Percentiles rank a stretch among this genome's conserved stretches.
phyloP scores from a whole-genome alignment of 352 stramenopile species.

The Pythium myriotylum region DNA sequence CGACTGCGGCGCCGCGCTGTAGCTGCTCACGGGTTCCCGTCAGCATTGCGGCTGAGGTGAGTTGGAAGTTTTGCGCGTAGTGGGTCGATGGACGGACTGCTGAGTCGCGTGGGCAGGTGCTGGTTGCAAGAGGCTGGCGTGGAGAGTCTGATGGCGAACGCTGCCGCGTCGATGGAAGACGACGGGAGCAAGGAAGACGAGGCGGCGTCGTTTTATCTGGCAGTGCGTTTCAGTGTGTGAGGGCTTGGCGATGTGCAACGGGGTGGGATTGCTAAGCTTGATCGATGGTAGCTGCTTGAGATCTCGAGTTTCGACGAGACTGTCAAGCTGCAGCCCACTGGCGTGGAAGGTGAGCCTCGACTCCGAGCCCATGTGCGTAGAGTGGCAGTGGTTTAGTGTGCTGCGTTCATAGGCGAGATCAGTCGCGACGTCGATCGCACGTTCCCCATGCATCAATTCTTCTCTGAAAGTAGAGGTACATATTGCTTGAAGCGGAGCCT shows the following conservation, averaged over 20 bases:
- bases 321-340: constrained; percentile 45
- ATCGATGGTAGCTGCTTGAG: constrained; percentile 38
- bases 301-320: constrained; percentile 40
- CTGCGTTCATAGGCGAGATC: constrained; percentile 56
- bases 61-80: not conserved
- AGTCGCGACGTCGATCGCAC: constrained; percentile 71
- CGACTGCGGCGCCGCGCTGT: constrained; percentile 18
- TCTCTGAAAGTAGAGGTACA: constrained; percentile 36
- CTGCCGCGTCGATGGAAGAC: constrained; percentile 12
- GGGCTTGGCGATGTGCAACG: no score
- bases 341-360: constrained; percentile 52
- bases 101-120: constrained; percentile 11
- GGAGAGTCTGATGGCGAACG: constrained; percentile 21
- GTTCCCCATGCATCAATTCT: constrained; percentile 63
- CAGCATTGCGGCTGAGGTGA: constrained; percentile 1
- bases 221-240: constrained; percentile 2
- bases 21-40: constrained; percentile 13
- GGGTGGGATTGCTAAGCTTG: not conserved
- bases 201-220: constrained; percentile 17
- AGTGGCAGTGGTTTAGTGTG: no score
- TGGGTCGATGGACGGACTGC: not conserved
- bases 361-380: no score
- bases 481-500: not conserved
- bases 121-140: constrained; percentile 17
- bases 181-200: constrained; percentile 31